phyloP scores from a whole-genome alignment of 2,329 filamentous ascomycete species.

The Ceratocystiopsis sp. region DNA sequence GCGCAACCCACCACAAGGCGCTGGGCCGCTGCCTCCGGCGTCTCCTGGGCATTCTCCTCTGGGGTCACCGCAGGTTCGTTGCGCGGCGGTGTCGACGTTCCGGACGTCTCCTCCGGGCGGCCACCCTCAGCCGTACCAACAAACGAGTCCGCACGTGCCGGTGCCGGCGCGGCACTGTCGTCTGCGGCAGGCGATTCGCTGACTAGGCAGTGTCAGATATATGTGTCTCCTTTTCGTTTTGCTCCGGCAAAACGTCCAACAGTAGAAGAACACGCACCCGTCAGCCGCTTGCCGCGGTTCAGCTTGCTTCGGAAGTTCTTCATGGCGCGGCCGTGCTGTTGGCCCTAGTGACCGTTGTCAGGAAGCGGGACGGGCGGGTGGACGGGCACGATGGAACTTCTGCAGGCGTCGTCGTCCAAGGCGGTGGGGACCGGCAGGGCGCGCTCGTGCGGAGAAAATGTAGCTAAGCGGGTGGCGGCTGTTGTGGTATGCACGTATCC shows the following conservation, averaged over 20 bases:
- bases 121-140: neutral
- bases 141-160: neutral
- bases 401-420: too few species aligned
- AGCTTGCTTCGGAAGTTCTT: constrained; percentile 8
- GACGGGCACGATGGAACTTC: too few species aligned
- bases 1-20: constrained; percentile 5
- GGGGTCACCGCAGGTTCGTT: too few species aligned
- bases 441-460: too few species aligned
- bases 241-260: neutral
- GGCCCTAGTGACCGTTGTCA: too few species aligned
- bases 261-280: neutral
- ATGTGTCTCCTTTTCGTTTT: neutral
- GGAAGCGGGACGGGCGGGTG: too few species aligned
- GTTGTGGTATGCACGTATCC: too few species aligned
- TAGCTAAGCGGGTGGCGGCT: too few species aligned
- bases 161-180: neutral
- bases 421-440: too few species aligned
- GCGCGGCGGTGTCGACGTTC: neutral
- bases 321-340: constrained; percentile 1
- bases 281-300: constrained; percentile 1
- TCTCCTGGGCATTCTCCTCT: neutral
- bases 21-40: constrained; percentile 5
- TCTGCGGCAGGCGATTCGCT: too few species aligned
- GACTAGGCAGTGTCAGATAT: too few species aligned
- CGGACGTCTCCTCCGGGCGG: neutral